phyloP scores from a whole-genome alignment of 129 eudicot species.

The Smallanthus sonchifolius region DNA sequence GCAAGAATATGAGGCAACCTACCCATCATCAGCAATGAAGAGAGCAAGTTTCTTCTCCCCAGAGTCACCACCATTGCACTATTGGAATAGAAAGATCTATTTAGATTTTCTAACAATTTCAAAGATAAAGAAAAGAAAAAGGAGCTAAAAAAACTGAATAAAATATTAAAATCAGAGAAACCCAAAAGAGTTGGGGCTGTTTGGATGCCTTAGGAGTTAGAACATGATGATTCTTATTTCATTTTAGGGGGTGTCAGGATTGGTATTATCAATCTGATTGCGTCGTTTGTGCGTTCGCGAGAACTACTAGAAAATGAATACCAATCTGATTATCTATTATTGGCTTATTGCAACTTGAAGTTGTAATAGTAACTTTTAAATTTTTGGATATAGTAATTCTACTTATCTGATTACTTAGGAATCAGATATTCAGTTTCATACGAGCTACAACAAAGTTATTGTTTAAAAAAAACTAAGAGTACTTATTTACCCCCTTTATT shows the following conservation, averaged over 20 bases:
- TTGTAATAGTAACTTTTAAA: neutral
- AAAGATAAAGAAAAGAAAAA: neutral
- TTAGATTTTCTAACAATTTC: neutral
- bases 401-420: neutral
- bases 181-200: neutral
- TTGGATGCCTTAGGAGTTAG: neutral
- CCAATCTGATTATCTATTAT: neutral
- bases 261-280: neutral
- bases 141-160: neutral
- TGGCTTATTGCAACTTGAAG: neutral
- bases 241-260: neutral
- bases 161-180: neutral
- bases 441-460: neutral
- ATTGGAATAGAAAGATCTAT: neutral
- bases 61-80: slow-evolving; percentile 71
- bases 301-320: too few relatives aligned
- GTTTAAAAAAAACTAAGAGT: neutral
- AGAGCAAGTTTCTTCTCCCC: slow-evolving; percentile 54
- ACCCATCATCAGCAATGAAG: slow-evolving; percentile 54
- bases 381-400: neutral
- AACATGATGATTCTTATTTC: neutral
- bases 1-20: slow-evolving; percentile 9
- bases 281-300: too few relatives aligned
- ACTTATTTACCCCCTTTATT: neutral
- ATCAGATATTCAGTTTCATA: neutral